A percentile compares a stretch with the other conserved stretches of the same genome.
phyloP scores from a whole-genome alignment of 176 grass and related monocot genomes.

The Eremochloa ophiuroides region DNA sequence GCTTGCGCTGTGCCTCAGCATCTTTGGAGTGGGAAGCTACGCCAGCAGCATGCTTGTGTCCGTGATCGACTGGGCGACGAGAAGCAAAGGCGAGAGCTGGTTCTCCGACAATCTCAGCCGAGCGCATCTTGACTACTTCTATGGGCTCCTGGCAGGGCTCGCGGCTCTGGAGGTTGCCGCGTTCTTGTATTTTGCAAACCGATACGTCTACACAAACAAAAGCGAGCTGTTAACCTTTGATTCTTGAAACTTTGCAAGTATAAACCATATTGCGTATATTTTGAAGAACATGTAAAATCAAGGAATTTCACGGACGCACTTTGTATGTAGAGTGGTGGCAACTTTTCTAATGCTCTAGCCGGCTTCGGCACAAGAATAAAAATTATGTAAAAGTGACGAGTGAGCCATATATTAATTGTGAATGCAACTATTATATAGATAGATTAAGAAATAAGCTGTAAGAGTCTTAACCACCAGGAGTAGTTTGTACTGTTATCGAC shows the following conservation, averaged over 20 bases:
- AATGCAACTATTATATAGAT: no score
- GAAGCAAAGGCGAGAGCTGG: background rate
- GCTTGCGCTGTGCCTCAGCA: background rate
- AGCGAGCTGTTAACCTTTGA: background rate
- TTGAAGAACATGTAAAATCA: background rate
- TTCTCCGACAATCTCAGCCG: constrained; percentile 3
- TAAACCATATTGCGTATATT: background rate
- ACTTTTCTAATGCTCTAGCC: no score
- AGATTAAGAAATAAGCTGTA: no score
- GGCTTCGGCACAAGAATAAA: no score
- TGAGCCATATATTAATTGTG: no score
- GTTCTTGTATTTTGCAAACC: background rate
- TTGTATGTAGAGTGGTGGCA: no score
- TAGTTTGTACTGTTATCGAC: no score
- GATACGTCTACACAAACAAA: background rate
- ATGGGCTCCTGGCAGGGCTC: background rate
- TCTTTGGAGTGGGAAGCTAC: background rate
- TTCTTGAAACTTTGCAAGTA: background rate
- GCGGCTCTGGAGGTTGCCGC: background rate
- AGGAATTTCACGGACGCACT: no score
- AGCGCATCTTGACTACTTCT: background rate
- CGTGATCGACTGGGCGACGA: constrained; percentile 2
- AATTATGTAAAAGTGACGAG: no score
- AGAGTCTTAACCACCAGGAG: no score
- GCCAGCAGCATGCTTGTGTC: background rate